These are phyloP conservation scores for Helichrysum umbraculigerum DNA, from an alignment of 129 eudicot species.

Conservation along the genomic window DNA sequence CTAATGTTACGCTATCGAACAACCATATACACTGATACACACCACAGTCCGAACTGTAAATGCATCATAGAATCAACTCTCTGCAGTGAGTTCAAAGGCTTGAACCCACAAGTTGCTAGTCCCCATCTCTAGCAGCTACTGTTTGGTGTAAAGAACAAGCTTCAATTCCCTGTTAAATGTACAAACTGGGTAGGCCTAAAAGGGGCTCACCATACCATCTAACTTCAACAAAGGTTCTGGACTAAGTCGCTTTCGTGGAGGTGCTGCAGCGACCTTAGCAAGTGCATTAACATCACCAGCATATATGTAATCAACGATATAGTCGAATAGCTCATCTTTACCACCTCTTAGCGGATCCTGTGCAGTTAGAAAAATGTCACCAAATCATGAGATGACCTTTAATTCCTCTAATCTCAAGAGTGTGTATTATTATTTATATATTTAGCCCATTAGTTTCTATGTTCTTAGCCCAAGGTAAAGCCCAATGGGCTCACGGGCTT, in stretches of 20 bases:
- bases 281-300: constrained; percentile 81
- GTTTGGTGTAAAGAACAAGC: neutral
- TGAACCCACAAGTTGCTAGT: neutral
- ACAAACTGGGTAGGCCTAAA: constrained; percentile 32
- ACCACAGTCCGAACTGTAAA: constrained; percentile 6
- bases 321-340: constrained; percentile 82
- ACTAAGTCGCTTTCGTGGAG: constrained; percentile 73
- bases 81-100: neutral
- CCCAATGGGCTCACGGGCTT: too few species aligned
- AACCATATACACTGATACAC: neutral
- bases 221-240: constrained; percentile 70
- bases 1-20: neutral
- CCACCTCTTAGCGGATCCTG: constrained; percentile 99
- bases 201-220: constrained; percentile 85
- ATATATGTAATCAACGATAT: constrained; percentile 59
- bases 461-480: too few species aligned
- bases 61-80: neutral
- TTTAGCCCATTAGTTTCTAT: too few species aligned
- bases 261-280: constrained; percentile 79
- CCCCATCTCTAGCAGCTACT: neutral
- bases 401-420: too few species aligned
- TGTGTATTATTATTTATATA: too few species aligned
- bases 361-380: neutral
- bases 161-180: constrained; percentile 15
- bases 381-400: neutral